Percentiles rank a stretch among this genome's conserved stretches.
Conservation (phyloP, 805 yeast species). For the Sugiyamaella marilandica region DNA sequence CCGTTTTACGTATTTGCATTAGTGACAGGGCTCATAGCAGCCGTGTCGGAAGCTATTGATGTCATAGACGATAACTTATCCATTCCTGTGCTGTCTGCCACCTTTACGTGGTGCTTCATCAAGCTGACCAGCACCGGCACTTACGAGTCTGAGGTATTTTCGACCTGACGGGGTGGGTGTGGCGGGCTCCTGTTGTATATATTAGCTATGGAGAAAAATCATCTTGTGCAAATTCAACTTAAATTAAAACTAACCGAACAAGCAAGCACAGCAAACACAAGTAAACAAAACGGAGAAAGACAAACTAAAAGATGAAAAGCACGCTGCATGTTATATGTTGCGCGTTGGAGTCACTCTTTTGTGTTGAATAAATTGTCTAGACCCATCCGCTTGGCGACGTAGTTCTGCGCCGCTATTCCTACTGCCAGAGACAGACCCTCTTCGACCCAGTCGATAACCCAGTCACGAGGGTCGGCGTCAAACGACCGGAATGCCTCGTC, state of each 20-base stretch:
- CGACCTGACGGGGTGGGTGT: not conserved
- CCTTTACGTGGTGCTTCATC: constrained; percentile 51
- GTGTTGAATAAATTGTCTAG: constrained; percentile 21
- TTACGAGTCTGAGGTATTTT: constrained; percentile 14
- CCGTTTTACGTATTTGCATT: constrained; percentile 50
- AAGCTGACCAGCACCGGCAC: constrained; percentile 21
- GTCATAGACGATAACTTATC: constrained; percentile 90
- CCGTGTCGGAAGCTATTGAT: constrained; percentile 81
- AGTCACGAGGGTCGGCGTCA: constrained; percentile 69
- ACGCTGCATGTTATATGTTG: too few species aligned
- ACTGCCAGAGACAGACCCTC: constrained; percentile 73
- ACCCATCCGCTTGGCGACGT: constrained; percentile 89
- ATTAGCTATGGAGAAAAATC: too few species aligned
- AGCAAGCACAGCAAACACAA: too few species aligned
- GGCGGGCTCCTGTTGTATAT: too few species aligned
- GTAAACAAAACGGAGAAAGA: too few species aligned
- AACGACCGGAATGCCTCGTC: constrained; percentile 36
- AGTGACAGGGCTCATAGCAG: constrained; percentile 73
- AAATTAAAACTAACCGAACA: too few species aligned
- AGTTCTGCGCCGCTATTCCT: constrained; percentile 85
- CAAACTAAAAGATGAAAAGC: too few species aligned
- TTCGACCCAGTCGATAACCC: constrained; percentile 77
- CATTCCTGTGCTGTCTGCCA: constrained; percentile 81
- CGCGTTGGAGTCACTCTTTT: not conserved
- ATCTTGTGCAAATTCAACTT: too few species aligned